phyloP scores from a whole-genome alignment of 352 stramenopile species.

The Chrysophaeum taylorii region DNA sequence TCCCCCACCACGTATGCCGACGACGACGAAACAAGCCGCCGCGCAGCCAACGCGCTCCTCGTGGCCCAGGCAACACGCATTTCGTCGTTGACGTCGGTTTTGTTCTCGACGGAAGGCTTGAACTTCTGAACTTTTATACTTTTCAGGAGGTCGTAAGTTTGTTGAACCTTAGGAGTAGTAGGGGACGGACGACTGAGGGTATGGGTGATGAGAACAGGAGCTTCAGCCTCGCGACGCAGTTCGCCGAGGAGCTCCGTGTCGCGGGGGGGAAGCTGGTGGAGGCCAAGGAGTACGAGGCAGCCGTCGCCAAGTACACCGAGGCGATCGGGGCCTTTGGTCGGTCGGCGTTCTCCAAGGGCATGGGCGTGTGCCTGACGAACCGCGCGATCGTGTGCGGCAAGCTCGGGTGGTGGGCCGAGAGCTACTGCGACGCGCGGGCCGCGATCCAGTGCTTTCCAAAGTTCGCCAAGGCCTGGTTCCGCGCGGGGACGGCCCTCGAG shows the following conservation, averaged over 20 bases:
- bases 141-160: no score
- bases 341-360: neutral
- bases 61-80: no score
- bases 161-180: no score
- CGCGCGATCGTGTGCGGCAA: conserved; percentile 2
- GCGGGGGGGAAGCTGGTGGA: neutral
- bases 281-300: neutral
- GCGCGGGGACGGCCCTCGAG: conserved; percentile 1
- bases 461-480: conserved; percentile 9
- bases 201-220: no score
- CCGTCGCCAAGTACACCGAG: conserved; percentile 4
- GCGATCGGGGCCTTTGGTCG: neutral
- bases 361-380: conserved; percentile 15
- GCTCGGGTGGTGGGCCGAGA: conserved; percentile 1
- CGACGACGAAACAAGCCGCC: no score
- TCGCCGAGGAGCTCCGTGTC: neutral
- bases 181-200: no score
- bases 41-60: no score
- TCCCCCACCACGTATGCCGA: no score
- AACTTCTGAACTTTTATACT: no score
- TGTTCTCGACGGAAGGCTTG: no score
- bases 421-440: conserved; percentile 2
- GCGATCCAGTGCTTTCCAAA: neutral
- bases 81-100: no score
- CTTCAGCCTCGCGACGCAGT: conserved; percentile 1